phyloP scores from a whole-genome alignment of 1,284 basidiomycete genomes.

The Ganoderma lucidum region DNA sequence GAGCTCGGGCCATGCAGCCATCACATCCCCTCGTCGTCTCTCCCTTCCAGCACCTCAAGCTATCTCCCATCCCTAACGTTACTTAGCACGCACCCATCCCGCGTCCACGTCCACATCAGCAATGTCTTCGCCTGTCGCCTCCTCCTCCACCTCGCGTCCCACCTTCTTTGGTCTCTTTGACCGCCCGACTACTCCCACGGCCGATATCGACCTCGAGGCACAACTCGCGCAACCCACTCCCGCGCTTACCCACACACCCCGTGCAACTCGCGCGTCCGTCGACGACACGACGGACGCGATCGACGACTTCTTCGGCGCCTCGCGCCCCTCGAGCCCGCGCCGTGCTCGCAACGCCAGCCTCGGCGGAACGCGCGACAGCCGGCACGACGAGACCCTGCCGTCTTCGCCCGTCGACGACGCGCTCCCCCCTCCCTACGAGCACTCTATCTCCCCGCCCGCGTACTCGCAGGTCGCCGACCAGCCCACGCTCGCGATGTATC shows the following conservation, averaged over 20 bases:
- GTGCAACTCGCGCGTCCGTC: constrained; percentile 18
- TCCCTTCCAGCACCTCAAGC: neutral
- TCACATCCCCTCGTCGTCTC: constrained; percentile 16
- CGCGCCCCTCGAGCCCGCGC: constrained; percentile 22
- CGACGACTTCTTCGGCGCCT: constrained; percentile 43
- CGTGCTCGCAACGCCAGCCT: constrained; percentile 23
- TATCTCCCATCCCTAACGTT: constrained; percentile 3
- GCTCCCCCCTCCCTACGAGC: constrained; percentile 39
- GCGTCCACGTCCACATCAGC: neutral
- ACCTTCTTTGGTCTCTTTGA: constrained; percentile 31
- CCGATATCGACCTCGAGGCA: constrained; percentile 20
- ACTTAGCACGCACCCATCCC: constrained; percentile 8
- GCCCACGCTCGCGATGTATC: constrained; percentile 44
- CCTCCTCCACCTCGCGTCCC: constrained; percentile 21
- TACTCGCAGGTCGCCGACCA: constrained; percentile 40
- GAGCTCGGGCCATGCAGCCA: constrained; percentile 12
- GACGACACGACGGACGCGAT: constrained; percentile 32
- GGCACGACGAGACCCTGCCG: constrained; percentile 35
- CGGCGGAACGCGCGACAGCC: constrained; percentile 39
- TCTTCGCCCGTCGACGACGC: constrained; percentile 19
- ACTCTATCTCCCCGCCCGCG: constrained; percentile 34
- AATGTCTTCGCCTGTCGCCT: constrained; percentile 23
- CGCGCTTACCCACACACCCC: constrained; percentile 20
- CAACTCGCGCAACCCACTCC: constrained; percentile 18
- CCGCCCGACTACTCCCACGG: constrained; percentile 23